A percentile compares a stretch with the other conserved stretches of the same genome.
phyloP scores from a whole-genome alignment of 2,329 filamentous ascomycete species.

The Neonectria faginata region DNA sequence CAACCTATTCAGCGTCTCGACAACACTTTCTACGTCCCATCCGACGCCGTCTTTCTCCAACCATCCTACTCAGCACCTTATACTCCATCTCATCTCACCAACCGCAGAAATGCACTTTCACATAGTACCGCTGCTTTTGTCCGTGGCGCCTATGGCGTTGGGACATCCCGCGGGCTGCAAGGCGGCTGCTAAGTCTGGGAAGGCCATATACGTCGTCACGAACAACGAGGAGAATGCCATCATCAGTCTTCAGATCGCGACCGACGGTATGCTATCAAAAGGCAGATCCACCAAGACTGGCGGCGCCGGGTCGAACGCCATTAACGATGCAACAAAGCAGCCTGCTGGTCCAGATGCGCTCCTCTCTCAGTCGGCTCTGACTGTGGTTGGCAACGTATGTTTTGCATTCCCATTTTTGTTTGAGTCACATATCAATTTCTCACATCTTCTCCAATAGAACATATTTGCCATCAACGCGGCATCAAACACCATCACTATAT shows the following conservation, averaged over 20 bases:
- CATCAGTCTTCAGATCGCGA: conserved; percentile 60
- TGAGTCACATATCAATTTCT: not conserved
- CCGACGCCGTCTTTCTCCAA: not conserved
- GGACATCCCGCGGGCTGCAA: conserved; percentile 2
- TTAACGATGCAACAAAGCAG: conserved; percentile 52
- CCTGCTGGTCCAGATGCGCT: conserved; percentile 63
- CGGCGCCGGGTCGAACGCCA: conserved; percentile 57
- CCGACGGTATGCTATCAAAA: conserved; percentile 59
- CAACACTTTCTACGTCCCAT: not conserved
- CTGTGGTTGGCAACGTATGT: conserved; percentile 62
- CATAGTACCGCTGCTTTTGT: conserved; percentile 8
- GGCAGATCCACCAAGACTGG: conserved; percentile 59
- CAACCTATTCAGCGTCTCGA: not conserved
- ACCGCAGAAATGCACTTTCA: conserved; percentile 1
- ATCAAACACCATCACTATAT: conserved; percentile 64
- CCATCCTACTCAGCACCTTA: not conserved
- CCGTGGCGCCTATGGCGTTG: not conserved
- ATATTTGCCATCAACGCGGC: conserved; percentile 67
- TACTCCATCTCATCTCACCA: not conserved
- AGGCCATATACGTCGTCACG: conserved; percentile 67
- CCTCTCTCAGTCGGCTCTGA: conserved; percentile 62
- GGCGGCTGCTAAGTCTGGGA: conserved; percentile 35
- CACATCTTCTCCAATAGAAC: conserved; percentile 49
- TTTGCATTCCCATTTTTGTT: too few species aligned
- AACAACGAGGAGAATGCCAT: conserved; percentile 64